These are phyloP conservation scores for Myochromella boudieri DNA, from an alignment of 768 basidiomycete genomes.

Conservation along the genomic window DNA sequence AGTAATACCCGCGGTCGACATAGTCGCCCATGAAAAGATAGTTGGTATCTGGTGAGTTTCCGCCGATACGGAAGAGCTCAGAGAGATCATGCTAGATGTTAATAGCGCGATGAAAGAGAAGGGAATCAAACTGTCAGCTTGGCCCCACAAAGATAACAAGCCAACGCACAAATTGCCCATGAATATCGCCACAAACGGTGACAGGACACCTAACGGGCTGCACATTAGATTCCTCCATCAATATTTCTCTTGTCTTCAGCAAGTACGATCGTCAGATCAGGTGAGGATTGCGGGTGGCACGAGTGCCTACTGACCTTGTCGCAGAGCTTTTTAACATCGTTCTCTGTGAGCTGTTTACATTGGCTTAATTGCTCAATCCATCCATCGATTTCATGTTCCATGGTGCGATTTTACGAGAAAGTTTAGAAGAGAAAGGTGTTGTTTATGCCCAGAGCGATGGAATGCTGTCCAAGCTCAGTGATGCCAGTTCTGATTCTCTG, in stretches of 20 bases:
- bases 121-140: conserved; percentile 13
- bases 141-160: conserved; percentile 18
- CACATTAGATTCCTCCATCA: conserved; percentile 99
- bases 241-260: conserved; percentile 88
- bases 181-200: conserved; percentile 99
- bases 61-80: conserved; percentile 97
- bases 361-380: conserved; percentile 97
- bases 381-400: conserved; percentile 84
- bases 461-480: conserved; percentile 33
- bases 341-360: conserved; percentile 95
- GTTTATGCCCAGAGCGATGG: conserved; percentile 32
- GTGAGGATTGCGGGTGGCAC: conserved; percentile 12
- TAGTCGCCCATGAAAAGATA: conserved; percentile 99
- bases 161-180: conserved; percentile 95
- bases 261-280: conserved; percentile 22
- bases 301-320: conserved; percentile 73
- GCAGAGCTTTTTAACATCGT: conserved; percentile 95
- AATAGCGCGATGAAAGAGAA: conserved; percentile 10
- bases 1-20: conserved; percentile 98
- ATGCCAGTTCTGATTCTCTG: conserved; percentile 28
- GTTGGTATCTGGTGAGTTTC: conserved; percentile 98
- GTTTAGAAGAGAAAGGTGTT: conserved; percentile 23
- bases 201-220: conserved; percentile 98
- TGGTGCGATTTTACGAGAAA: conserved; percentile 32
- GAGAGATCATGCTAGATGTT: conserved; percentile 91